Evolutionary conservation across 2,329 filamentous ascomycete genomes (phyloP), one percentile per base, ranked within the genome.

Genomic region (Myrmaecium sp.): DNA sequence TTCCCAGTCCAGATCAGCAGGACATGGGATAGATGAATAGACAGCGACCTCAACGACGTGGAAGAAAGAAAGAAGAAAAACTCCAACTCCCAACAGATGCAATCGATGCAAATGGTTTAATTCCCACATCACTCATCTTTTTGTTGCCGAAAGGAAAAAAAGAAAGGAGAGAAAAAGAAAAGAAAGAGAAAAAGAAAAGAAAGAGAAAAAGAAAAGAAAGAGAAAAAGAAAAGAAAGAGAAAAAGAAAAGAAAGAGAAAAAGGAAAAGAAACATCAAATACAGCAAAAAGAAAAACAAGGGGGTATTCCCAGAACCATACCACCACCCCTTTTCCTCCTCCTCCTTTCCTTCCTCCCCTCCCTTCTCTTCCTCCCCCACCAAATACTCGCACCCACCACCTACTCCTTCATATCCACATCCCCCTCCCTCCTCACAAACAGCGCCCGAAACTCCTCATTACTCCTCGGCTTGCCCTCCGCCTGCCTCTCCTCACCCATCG

Each of bases 361-460:
- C 29, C 28, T 40, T 41, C 1, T 34, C 33, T 15, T 39, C 36
- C 28, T 44, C 46, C 21, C 47, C 17, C 4, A 18, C 13, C 5
- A 16, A 3, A 16, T 13, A 11, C 22, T 17, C 2, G 11, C 29
- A 10, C 29, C 29, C 3, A 30, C 8, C 3, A 21, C 24, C 10
- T 28, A 25, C 2, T 14, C 17, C 18, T 29, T 29, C 26, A 12
- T 21, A 21, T 29, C 30, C 3, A n/a, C 22, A 6, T 18, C 11
- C 18, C 16, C 22, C 18, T 25, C n/a, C n/a, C n/a, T 52, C 32
- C 52, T 54, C 35, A 60, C 46, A 25, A 69, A 52, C 58, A 69
- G 58, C 17, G 55, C 55, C 29, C 63, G 58, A 43, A 71, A 71
- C 39, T 69, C 65, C 26, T 57, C 57, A 40, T 71, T 70, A 38